Conservation (phyloP, 2,329 filamentous ascomycete genomes). For the Calonectria pseudoturangicola region DNA sequence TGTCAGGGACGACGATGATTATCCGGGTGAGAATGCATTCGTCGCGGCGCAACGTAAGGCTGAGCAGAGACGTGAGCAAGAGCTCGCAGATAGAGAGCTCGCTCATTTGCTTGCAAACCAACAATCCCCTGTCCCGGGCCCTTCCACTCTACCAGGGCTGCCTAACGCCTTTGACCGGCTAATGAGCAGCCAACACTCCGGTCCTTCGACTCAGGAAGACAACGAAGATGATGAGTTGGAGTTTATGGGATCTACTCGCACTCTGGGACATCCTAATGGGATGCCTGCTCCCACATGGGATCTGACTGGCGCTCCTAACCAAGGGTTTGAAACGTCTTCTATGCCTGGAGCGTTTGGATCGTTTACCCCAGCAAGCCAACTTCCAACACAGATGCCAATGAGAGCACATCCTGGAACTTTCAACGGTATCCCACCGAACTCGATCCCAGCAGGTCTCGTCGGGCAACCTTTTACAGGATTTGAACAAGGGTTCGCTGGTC, state of each 20-base stretch:
- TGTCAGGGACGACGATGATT: conserved; percentile 59
- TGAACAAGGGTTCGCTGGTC: background rate
- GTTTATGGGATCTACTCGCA: conserved; percentile 1
- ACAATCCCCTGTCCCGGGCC: conserved; percentile 34
- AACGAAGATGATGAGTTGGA: conserved; percentile 10
- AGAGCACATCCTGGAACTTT: background rate
- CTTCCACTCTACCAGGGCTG: conserved; percentile 30
- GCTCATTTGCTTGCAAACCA: conserved; percentile 55
- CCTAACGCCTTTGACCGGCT: conserved; percentile 54
- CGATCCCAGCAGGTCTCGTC: background rate
- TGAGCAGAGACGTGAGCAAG: conserved; percentile 57
- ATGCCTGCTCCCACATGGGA: background rate
- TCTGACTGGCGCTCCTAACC: background rate
- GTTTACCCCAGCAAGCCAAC: conserved; percentile 4
- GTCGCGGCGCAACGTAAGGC: conserved; percentile 61
- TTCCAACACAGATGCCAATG: conserved; percentile 13
- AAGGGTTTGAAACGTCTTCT: background rate
- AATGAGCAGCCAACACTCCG: conserved; percentile 55
- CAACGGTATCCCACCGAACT: background rate
- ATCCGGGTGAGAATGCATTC: conserved; percentile 49
- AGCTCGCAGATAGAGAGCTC: conserved; percentile 54
- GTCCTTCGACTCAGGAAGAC: conserved; percentile 23
- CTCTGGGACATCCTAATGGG: background rate
- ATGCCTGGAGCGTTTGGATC: conserved; percentile 46
- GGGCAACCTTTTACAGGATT: background rate